Evolutionary conservation across 129 eudicot species (phyloP), one percentile per base, ranked within the genome.

Genomic region (Saposhnikovia divaricata): DNA sequence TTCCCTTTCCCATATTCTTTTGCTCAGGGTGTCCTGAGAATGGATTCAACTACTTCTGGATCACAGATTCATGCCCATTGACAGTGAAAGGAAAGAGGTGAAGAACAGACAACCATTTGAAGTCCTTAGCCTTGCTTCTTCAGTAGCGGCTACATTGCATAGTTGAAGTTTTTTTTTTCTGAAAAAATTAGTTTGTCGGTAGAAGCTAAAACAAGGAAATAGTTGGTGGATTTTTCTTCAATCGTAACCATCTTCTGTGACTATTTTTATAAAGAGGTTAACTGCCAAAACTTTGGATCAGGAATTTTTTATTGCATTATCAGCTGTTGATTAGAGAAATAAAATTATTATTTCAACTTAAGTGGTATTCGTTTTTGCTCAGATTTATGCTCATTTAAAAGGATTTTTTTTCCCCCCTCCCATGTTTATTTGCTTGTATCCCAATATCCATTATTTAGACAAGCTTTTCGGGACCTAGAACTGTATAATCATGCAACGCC

Each of bases 81-180:
- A 90, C 97, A 0, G 98, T 91, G 88, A 89, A 89, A 80, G 96
- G n/a, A n/a, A n/a, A n/a, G n/a, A 90, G 75, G 98, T 94, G 89
- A 90, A 91, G 86, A 79, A 90, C 83, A 92, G 80, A 82, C 77
- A 89, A 40, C 99, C 97, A 6, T 95, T 95, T 85, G 96, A 95
- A 80, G 93, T 95, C 77, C 82, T 95, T 66, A 92, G 95, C 80
- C 99, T 92, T 82, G 90, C 97, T 44, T 87, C 89, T 80, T 89
- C 93, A 14, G 92, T 94, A 81, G 98, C 98, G 73, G 90, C 97
- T 71, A 88, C 98, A 12, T 92, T 94, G 78, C 96, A 94, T 86
- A 89, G 92, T 44, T 92, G 77, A 74, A 27, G 74, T 23, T 74
- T 43, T 21, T 43, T 63, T 59, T 9, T n/a, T n/a, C 3, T 0